Evolutionary conservation across 345 rosid genomes (phyloP), one percentile per base, ranked within the genome.

Genomic region (Populus tremula): DNA sequence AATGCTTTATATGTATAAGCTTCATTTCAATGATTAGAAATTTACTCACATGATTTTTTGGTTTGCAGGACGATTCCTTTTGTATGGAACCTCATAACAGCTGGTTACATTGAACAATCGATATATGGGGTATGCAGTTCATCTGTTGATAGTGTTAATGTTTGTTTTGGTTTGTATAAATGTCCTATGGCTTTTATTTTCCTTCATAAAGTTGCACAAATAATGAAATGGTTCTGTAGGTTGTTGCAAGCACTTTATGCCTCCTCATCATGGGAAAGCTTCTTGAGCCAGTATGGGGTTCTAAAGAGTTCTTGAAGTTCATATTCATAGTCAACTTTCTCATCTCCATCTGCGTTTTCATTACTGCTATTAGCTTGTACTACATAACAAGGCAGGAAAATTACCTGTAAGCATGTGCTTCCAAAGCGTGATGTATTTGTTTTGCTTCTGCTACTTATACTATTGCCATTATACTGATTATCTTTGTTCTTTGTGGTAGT

Each of bases 241-340:
- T 89, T 77, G 87, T 92, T 76, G 77, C 84, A 79, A 91, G 92
- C 83, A 85, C 89, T 27, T 72, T 92, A 75, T 90, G 96, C 82
- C 97, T 96, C 79, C 97, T 93, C 74, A 83, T 89, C 80, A 85
- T 91, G 93, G 99, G 99, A 75, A 96, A 91, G 89, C 83, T 96
- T 79, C 93, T 96, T 67, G 99, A 96, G 80, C 98, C 97, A 29
- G 87, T 96, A 10, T 92, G 98, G 99, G 99, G 99, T 82, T 86
- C 98, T 41, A 93, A 85, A 89, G 98, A 94, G 85, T 94, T 96
- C 86, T 86, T 93, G 85, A 96, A 96, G 91, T 96, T 96, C 89
- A 85, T 92, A 78, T 90, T 93, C 81, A 67, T 93, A 11, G 88
- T 91, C 76, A 96, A 96, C 91, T 79, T 94, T 67, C 90, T 93